These are phyloP conservation scores for Asterophora lycoperdoides DNA, from an alignment of 768 basidiomycete genomes.

Conservation along the genomic window DNA sequence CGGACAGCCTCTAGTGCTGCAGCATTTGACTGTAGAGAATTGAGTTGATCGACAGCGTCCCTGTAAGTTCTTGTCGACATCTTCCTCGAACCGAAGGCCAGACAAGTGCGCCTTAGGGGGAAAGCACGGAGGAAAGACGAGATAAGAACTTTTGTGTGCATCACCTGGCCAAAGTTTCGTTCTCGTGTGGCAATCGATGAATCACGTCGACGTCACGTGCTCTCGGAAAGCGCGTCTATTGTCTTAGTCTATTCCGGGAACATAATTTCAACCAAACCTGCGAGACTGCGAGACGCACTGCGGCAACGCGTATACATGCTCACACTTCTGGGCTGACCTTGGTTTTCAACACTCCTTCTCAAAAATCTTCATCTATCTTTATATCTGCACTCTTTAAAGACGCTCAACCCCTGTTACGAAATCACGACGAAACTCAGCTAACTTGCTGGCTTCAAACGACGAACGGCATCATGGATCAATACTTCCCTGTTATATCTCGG, in stretches of 20 bases:
- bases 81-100: constrained; percentile 12
- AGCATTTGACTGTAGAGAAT: constrained; percentile 88
- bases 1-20: constrained; percentile 84
- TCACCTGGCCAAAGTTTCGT: neutral
- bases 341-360: no score
- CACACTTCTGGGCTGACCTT: no score
- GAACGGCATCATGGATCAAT: constrained; percentile 17
- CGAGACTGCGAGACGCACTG: no score
- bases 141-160: constrained; percentile 11
- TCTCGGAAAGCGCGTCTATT: neutral
- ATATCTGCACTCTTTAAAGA: no score
- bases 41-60: constrained; percentile 70
- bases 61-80: constrained; percentile 69
- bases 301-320: no score
- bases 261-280: neutral
- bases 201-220: constrained; percentile 12
- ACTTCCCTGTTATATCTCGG: constrained; percentile 21
- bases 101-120: constrained; percentile 1
- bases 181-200: constrained; percentile 4
- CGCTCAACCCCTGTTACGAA: no score
- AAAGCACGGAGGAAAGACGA: constrained; percentile 13
- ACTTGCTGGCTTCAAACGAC: neutral
- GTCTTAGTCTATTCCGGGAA: neutral
- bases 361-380: no score
- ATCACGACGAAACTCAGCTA: no score